Evolutionary conservation across 805 yeast genomes (phyloP).

Genomic region (Candida sanyiensis): DNA sequence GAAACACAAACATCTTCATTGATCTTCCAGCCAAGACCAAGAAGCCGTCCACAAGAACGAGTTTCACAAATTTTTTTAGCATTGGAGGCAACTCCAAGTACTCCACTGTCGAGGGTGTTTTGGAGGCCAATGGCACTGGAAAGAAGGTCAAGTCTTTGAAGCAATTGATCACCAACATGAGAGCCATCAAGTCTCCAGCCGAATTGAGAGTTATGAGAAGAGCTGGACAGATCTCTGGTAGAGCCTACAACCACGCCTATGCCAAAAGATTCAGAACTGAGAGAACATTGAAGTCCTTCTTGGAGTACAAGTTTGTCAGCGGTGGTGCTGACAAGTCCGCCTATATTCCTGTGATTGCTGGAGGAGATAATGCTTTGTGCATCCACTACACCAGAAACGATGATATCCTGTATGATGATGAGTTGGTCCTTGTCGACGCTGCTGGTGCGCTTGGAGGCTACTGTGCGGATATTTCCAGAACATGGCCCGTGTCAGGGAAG

Average conservation of each 20-base stretch:
- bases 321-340: conserved; percentile 91
- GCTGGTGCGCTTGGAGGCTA: conserved; percentile 93
- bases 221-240: conserved; percentile 78
- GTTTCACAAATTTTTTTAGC: conserved; percentile 28
- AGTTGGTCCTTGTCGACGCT: conserved; percentile 89
- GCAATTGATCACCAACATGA: conserved; percentile 38
- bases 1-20: conserved; percentile 48
- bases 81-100: conserved; percentile 22
- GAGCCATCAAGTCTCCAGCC: conserved; percentile 68
- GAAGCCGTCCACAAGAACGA: conserved; percentile 15
- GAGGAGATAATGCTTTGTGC: conserved; percentile 83
- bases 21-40: conserved; percentile 36
- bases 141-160: conserved; percentile 40
- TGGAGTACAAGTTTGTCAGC: conserved; percentile 75
- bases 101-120: conserved; percentile 26
- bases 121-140: conserved; percentile 23
- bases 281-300: conserved; percentile 67
- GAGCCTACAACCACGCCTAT: conserved; percentile 80
- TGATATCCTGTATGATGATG: conserved; percentile 68
- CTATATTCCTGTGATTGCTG: conserved; percentile 93
- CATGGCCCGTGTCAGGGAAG: conserved; percentile 84
- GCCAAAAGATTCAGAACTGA: conserved; percentile 64
- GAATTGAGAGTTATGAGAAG: conserved; percentile 76
- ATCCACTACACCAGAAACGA: conserved; percentile 94
- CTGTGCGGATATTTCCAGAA: conserved; percentile 90